A percentile compares a stretch with the other conserved stretches of the same genome.
phyloP scores from a whole-genome alignment of 257 asterid species.

The Linderniella brevidens region DNA sequence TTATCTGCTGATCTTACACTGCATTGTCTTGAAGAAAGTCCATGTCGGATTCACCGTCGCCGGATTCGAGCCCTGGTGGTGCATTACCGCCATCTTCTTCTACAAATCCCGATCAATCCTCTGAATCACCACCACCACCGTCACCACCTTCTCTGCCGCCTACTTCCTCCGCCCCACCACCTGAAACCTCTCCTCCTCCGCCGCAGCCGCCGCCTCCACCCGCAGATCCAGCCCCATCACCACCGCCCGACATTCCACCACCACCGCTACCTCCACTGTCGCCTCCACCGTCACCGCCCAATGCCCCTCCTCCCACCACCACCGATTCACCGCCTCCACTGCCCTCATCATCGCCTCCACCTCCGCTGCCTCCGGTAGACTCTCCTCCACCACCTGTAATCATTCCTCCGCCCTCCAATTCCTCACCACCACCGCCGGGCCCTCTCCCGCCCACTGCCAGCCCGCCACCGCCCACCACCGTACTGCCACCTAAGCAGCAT shows the following conservation, averaged over 20 bases:
- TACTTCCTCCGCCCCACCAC: not conserved
- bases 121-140: not conserved
- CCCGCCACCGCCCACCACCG: not conserved
- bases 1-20: no score
- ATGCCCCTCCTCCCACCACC: not conserved
- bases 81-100: constrained; percentile 19
- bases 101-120: constrained; percentile 4
- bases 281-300: not conserved
- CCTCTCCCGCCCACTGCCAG: not conserved
- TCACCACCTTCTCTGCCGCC: not conserved
- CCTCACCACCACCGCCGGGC: not conserved
- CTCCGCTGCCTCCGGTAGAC: not conserved
- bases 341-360: not conserved
- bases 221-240: not conserved
- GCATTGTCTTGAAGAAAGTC: no score
- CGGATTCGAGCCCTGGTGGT: constrained; percentile 22
- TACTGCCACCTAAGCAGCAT: constrained; percentile 12
- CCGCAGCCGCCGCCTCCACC: not conserved
- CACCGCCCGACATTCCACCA: not conserved
- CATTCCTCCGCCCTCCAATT: not conserved
- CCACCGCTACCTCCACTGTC: not conserved
- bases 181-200: not conserved
- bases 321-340: not conserved
- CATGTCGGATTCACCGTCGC: constrained; percentile 19
- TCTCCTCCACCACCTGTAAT: not conserved